A percentile compares a stretch with the other conserved stretches of the same genome.
Evolutionary conservation across 352 stramenopile genomes (phyloP).

Genomic region (Phytophthora agathidicida): DNA sequence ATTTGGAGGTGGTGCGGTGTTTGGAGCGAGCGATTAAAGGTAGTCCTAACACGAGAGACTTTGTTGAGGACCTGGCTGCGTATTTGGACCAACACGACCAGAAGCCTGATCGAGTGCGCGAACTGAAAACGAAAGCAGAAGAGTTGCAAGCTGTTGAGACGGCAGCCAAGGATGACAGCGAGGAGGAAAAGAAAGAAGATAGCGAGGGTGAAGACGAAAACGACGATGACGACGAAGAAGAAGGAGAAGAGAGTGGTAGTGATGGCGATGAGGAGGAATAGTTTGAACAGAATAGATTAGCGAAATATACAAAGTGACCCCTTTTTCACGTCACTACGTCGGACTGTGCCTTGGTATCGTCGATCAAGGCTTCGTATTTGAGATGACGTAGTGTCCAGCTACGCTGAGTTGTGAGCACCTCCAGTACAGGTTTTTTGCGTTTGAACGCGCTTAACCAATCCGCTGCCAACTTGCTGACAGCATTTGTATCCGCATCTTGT

Average conservation of each 20-base stretch:
- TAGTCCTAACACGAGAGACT: constrained; percentile 47
- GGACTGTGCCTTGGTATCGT: constrained; percentile 3
- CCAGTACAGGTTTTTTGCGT: constrained; percentile 42
- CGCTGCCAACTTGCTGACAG: constrained; percentile 25
- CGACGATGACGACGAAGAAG: constrained; percentile 10
- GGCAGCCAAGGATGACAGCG: not conserved
- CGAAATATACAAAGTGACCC: constrained; percentile 25
- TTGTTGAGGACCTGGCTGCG: constrained; percentile 55
- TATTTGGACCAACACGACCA: constrained; percentile 42
- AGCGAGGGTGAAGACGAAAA: constrained; percentile 10
- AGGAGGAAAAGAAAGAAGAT: constrained; percentile 14
- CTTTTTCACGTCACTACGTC: constrained; percentile 5
- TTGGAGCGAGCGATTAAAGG: constrained; percentile 54
- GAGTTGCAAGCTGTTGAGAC: constrained; percentile 4
- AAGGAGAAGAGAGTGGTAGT: constrained; percentile 14
- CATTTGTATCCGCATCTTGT: not conserved
- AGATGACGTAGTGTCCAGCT: constrained; percentile 49
- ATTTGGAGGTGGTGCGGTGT: constrained; percentile 25
- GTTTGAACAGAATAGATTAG: constrained; percentile 23
- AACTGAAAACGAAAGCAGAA: constrained; percentile 30
- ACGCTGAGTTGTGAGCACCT: constrained; percentile 52
- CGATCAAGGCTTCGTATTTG: constrained; percentile 31
- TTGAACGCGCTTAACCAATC: constrained; percentile 55
- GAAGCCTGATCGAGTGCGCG: constrained; percentile 12
- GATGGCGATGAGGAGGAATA: constrained; percentile 10